Conservation (phyloP, 208 protist genomes). For the Blechomonas ayalai region DNA sequence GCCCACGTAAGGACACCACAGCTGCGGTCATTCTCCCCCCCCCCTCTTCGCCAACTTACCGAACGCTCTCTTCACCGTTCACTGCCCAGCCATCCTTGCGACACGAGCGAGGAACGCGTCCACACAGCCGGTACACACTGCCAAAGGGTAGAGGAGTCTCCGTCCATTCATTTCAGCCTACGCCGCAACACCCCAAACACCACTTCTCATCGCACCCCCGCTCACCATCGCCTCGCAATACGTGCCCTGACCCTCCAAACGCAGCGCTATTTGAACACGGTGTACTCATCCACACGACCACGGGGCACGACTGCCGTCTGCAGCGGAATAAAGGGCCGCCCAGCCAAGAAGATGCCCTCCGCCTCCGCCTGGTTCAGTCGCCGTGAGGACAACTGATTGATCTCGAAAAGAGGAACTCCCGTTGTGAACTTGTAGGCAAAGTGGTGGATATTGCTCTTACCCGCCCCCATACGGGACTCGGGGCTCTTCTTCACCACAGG, state of each 20-base stretch:
- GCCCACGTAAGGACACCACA: no score
- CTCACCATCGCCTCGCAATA: no score
- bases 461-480: conserved; percentile 85
- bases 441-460: conserved; percentile 89
- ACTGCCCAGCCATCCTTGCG: no score
- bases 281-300: conserved; percentile 85
- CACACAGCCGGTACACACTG: no score
- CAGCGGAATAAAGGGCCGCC: conserved; percentile 75
- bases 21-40: no score
- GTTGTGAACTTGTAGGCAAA: conserved; percentile 90
- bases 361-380: conserved; percentile 83
- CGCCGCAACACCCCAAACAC: no score
- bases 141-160: no score
- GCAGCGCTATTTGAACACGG: conserved; percentile 71
- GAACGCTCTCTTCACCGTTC: no score
- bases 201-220: no score
- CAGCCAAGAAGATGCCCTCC: conserved; percentile 81
- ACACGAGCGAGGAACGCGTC: no score
- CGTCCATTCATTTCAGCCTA: no score
- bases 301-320: conserved; percentile 86
- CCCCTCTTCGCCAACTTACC: no score
- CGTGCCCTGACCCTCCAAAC: neutral
- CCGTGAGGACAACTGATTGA: conserved; percentile 46
- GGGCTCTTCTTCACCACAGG: conserved; percentile 84
- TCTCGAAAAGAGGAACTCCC: conserved; percentile 83